Evolutionary conservation across 2,329 filamentous ascomycete species (phyloP).

Genomic region (Chaetomium sp.): DNA sequence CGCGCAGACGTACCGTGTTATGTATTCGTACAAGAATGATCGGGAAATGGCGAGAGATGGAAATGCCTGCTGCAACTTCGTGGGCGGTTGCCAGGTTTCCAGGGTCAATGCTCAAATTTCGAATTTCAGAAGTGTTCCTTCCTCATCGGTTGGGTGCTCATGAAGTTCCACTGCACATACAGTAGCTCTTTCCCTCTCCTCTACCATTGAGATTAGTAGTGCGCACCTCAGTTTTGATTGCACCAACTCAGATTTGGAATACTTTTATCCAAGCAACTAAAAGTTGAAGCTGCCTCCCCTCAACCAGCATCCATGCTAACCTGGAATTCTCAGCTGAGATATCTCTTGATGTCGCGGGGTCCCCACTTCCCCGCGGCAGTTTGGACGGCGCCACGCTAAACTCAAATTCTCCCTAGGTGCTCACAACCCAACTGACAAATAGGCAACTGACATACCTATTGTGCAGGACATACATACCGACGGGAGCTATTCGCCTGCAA

Average conservation of each 20-base stretch:
- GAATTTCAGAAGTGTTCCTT: not conserved
- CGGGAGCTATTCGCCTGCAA: not conserved
- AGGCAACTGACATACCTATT: not conserved
- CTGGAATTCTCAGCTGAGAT: not conserved
- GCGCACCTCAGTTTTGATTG: not conserved
- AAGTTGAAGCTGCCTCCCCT: not conserved
- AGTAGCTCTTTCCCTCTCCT: not conserved
- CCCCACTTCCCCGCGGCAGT: not conserved
- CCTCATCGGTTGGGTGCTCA: not conserved
- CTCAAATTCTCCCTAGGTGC: constrained; percentile 1
- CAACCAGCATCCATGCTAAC: not conserved
- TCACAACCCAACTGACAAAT: not conserved
- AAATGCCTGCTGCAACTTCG: no score
- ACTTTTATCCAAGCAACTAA: not conserved
- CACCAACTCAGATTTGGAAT: not conserved
- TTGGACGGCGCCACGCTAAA: not conserved
- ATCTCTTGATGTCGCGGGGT: not conserved
- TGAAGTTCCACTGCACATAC: not conserved
- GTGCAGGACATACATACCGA: no score
- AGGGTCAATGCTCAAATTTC: not conserved
- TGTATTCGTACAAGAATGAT: no score
- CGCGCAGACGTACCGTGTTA: no score
- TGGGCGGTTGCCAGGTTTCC: no score
- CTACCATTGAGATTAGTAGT: not conserved
- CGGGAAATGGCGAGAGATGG: no score